Evolutionary conservation across 257 asterid species (phyloP), one percentile per base, ranked within the genome.

Genomic region (Galeopsis tetrahit): DNA sequence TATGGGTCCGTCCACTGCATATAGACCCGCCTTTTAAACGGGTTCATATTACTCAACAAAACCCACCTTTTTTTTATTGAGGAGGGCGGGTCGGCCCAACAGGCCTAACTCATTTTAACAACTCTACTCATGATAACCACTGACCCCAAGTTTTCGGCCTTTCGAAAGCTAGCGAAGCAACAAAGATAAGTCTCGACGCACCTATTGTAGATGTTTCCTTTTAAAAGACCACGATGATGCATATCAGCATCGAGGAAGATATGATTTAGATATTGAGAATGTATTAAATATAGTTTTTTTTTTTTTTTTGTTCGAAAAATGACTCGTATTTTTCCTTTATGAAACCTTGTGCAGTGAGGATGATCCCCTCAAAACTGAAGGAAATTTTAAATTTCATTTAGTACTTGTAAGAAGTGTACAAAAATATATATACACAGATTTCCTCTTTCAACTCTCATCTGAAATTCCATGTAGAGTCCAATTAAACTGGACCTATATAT

Each of bases 351-450:
- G 56, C 56, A 49, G 4, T 49, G 56, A 49, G 56, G 56, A n/a
- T 49, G 28, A 49, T 48, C 56, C 28, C 8, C 6, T 5, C 28
- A n/a, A n/a, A 49, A n/a, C 56, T 49, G 56, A 49, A 49, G 9
- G n/a, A 49, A 49, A 49, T n/a, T 48, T 48, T 13, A 4, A 48
- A 3, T 48, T 49, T 49, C 56, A 49, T n/a, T 49, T 49, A 49
- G 56, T 49, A 49, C 9, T 49, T 49, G 9, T n/a, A 49, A 7
- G 40, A 28, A 72, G 28, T 10, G 28, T 38, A 13, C 44, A 13
- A 43, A 72, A 34, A 13, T 33, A 56, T n/a, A n/a, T n/a, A n/a
- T 15, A 43, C 75, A 43, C 36, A 15, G 2, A 48, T 44, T 60
- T 32, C 9, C 13, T 32, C 38, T 31, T 31, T 48, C 59, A 32